Evolutionary conservation across 1,284 basidiomycete species (phyloP).

Genomic region (Ganoderma lingzhi): DNA sequence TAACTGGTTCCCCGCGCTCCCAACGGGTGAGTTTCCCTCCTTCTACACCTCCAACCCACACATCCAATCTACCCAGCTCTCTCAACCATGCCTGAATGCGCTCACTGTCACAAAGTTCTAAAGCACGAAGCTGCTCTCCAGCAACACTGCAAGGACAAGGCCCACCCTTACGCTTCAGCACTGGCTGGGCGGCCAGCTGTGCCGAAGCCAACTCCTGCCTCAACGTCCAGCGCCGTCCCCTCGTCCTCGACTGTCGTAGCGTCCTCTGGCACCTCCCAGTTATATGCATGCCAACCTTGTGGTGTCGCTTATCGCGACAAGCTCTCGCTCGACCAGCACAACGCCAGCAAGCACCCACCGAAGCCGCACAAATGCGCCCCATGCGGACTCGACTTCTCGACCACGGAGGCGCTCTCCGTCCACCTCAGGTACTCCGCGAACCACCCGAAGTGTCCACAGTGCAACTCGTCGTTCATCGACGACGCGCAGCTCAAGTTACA

Average conservation of each 20-base stretch:
- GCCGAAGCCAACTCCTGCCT: neutral
- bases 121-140: constrained; percentile 19
- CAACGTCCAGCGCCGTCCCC: constrained; percentile 2
- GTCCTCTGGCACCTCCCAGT: constrained; percentile 2
- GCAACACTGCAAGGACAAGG: constrained; percentile 30
- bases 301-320: constrained; percentile 18
- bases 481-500: constrained; percentile 23
- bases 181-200: neutral
- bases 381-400: constrained; percentile 28
- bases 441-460: constrained; percentile 28
- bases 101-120: constrained; percentile 21
- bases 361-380: constrained; percentile 26
- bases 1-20: neutral
- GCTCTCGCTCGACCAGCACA: constrained; percentile 15
- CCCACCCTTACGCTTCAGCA: constrained; percentile 15
- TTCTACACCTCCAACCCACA: no score
- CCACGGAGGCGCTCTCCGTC: constrained; percentile 22
- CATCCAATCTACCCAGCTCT: no score
- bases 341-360: constrained; percentile 15
- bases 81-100: constrained; percentile 19
- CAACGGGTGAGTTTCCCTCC: neutral
- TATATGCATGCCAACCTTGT: constrained; percentile 24
- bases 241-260: neutral
- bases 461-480: constrained; percentile 26
- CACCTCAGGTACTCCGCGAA: constrained; percentile 20